A percentile compares a stretch with the other conserved stretches of the same genome.
phyloP scores from a whole-genome alignment of 2,329 filamentous ascomycete genomes.

The Monilinia aucupariae region DNA sequence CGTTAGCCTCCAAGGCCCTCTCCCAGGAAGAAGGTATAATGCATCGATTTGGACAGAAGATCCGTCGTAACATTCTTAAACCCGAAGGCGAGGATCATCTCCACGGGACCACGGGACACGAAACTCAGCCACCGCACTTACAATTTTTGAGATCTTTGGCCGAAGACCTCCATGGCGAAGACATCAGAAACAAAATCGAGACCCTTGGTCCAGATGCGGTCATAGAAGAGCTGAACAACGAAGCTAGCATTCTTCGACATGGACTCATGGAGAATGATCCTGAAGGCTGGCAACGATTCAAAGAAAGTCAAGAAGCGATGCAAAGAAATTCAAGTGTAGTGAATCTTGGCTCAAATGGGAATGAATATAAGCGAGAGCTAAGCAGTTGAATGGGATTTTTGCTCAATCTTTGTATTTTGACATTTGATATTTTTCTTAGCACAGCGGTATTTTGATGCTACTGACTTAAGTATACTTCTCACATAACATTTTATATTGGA shows the following conservation, averaged over 20 bases:
- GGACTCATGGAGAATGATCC: conserved; percentile 56
- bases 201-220: conserved; percentile 51
- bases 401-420: not conserved
- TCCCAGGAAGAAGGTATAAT: conserved; percentile 65
- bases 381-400: conserved; percentile 23
- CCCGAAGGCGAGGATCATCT: conserved; percentile 27
- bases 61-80: conserved; percentile 58
- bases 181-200: conserved; percentile 48
- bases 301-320: conserved; percentile 49
- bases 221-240: conserved; percentile 51
- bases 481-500: conserved; percentile 6
- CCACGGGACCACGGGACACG: conserved; percentile 41
- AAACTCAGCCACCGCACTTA: conserved; percentile 28
- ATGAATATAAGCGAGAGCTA: conserved; percentile 25
- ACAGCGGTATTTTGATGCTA: not conserved
- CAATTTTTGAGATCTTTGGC: conserved; percentile 57
- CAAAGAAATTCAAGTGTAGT: conserved; percentile 26
- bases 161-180: conserved; percentile 56
- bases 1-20: conserved; percentile 58
- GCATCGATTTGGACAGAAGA: conserved; percentile 61
- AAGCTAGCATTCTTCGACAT: conserved; percentile 40
- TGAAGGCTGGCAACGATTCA: conserved; percentile 58
- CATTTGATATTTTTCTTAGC: not conserved
- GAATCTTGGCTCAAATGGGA: conserved; percentile 22
- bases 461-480: not conserved